Conservation (phyloP, 2,329 filamentous ascomycete species). For the Fusarium tupiense region DNA sequence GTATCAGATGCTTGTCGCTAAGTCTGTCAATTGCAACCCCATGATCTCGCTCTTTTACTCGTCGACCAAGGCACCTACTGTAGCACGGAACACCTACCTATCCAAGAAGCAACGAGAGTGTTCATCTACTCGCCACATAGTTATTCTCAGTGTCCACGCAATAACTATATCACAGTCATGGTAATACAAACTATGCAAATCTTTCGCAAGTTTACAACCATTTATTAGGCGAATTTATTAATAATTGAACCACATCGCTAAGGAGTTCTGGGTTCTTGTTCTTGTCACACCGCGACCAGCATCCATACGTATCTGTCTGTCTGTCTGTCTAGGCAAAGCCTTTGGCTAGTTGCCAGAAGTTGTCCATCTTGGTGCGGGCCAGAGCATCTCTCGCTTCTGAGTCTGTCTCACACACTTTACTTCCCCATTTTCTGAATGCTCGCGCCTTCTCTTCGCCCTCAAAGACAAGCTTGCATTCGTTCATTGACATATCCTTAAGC, state of each 20-base stretch:
- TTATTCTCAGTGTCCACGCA: not conserved
- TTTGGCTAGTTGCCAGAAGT: slow-evolving; percentile 93
- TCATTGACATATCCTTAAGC: slow-evolving; percentile 82
- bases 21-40: slow-evolving; percentile 3
- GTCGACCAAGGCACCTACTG: not conserved
- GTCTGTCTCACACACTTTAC: slow-evolving; percentile 92
- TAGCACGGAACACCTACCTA: not conserved
- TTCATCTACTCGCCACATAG: not conserved
- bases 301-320: not conserved
- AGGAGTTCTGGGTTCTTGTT: not conserved
- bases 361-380: slow-evolving; percentile 87
- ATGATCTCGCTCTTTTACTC: not conserved
- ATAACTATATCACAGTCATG: not conserved
- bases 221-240: not conserved
- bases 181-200: not conserved
- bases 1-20: slow-evolving; percentile 12
- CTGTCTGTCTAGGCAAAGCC: slow-evolving; percentile 48
- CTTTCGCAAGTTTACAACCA: not conserved
- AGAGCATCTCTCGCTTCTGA: slow-evolving; percentile 85
- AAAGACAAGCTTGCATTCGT: slow-evolving; percentile 86
- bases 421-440: slow-evolving; percentile 87
- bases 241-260: not conserved
- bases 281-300: not conserved
- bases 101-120: not conserved
- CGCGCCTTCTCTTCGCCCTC: slow-evolving; percentile 87